Percentiles rank a stretch among this genome's conserved stretches.
These are phyloP conservation scores for Elsinoe necatrix DNA, from an alignment of 2,329 filamentous ascomycete species.

Conservation along the genomic window DNA sequence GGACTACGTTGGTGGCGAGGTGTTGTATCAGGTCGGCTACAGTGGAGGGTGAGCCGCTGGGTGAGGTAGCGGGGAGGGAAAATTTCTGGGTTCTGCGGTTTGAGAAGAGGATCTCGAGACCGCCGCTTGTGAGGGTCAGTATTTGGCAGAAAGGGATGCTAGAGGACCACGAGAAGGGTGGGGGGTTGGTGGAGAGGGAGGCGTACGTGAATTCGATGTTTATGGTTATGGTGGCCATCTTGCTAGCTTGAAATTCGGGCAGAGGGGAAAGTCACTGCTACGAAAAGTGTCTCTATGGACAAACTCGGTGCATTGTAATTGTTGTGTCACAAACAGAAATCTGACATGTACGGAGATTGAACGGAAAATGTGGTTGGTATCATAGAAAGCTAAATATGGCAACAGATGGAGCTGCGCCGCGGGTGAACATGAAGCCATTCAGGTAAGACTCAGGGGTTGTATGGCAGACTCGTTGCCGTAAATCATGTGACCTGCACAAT, in stretches of 20 bases:
- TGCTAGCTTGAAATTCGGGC: not conserved
- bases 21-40: constrained; percentile 69
- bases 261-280: too few species aligned
- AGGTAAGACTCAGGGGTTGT: too few species aligned
- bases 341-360: too few species aligned
- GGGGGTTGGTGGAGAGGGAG: constrained; percentile 17
- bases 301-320: too few species aligned
- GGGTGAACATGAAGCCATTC: too few species aligned
- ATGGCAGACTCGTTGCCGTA: too few species aligned
- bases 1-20: constrained; percentile 76
- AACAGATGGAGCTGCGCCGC: too few species aligned
- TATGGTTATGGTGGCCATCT: constrained; percentile 12
- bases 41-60: constrained; percentile 53
- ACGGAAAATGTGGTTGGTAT: not conserved
- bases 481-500: too few species aligned
- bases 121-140: constrained; percentile 52
- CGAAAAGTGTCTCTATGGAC: too few species aligned
- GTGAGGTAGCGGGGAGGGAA: constrained; percentile 54
- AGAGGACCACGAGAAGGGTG: constrained; percentile 29
- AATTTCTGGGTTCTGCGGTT: constrained; percentile 68
- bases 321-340: too few species aligned
- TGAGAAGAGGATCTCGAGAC: constrained; percentile 87
- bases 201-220: constrained; percentile 64
- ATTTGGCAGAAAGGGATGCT: not conserved
- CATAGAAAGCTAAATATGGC: too few species aligned